Conservation (phyloP, 2,329 filamentous ascomycete species). For the Emmonsia crescens region DNA sequence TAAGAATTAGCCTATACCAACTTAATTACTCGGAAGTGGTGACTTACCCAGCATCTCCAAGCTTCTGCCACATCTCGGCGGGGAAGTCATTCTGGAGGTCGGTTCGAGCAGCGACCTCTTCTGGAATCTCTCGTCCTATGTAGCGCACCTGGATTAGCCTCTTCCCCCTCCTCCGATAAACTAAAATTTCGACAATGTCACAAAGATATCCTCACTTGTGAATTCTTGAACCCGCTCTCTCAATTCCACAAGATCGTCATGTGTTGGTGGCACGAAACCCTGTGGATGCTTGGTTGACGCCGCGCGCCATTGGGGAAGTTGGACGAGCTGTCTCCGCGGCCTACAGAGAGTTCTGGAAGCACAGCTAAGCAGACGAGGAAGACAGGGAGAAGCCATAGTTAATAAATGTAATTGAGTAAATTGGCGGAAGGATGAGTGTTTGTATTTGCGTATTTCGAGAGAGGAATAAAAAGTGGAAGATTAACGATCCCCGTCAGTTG, state of each 20-base stretch:
- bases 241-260: slow-evolving; percentile 66
- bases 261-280: slow-evolving; percentile 54
- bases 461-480: not conserved
- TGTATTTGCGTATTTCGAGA: not conserved
- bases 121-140: slow-evolving; percentile 66
- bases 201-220: slow-evolving; percentile 38
- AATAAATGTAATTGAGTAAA: not conserved
- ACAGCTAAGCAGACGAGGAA: slow-evolving; percentile 26
- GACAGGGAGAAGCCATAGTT: slow-evolving; percentile 23
- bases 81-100: slow-evolving; percentile 85
- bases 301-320: slow-evolving; percentile 23
- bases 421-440: not conserved
- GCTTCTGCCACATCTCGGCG: slow-evolving; percentile 80
- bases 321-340: slow-evolving; percentile 21
- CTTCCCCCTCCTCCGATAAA: not conserved
- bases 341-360: slow-evolving; percentile 21
- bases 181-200: not conserved
- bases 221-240: slow-evolving; percentile 83
- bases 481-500: not conserved
- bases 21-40: not conserved
- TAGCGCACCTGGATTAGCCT: not conserved
- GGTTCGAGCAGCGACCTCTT: slow-evolving; percentile 70
- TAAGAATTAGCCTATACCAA: not conserved
- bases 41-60: slow-evolving; percentile 67
- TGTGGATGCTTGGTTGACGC: slow-evolving; percentile 60